Evolutionary conservation across 148 eudicot species (phyloP), one percentile per base, ranked within the genome.

Genomic region (Pharnaceum exiguum): DNA sequence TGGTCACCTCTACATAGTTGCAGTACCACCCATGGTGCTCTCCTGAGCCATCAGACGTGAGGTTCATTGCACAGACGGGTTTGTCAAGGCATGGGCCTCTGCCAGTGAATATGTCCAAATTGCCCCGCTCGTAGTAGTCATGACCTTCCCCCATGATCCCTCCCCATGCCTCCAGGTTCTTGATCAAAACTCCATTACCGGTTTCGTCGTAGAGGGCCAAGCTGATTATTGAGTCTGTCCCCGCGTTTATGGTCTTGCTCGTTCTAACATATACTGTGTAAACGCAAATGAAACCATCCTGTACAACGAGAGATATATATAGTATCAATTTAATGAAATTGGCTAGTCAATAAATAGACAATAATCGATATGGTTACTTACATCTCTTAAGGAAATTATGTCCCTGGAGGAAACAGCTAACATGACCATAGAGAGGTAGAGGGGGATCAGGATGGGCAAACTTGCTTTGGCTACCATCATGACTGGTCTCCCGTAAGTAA

Each of bases 91-190:
- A 75, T 0, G 76, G 79, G 31, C 74, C 77, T 15, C 71, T 67
- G 1, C 82, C 82, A 4, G 71, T 59, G 53, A 78, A 78, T 0
- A 78, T 64, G 63, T 78, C 82, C 7, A 75, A 40, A 35, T 67
- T 71, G n/a, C 79, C 77, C 35, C 74, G n/a, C 59, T 78, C 77
- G 63, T 57, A 78, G 55, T 78, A 78, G 50, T 78, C 68, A 62
- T 74, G 40, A 2, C 32, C 63, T 5, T 0, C 51, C 32, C 69
- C 74, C 82, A 78, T 78, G 1, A 75, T 21, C 15, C 66, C 72
- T 7, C 60, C 72, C 72, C 75, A 75, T 0, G 32, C 23, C 31
- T 60, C 57, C 7, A 75, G 59, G 15, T 70, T 38, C 13, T 57
- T 67, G 18, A 70, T 43, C 21, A 40, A 30, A 0, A 69, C 42